Percentiles rank a stretch among this genome's conserved stretches.
These are phyloP conservation scores for Nidularia sp. DNA, from an alignment of 768 basidiomycete species.

Conservation along the genomic window DNA sequence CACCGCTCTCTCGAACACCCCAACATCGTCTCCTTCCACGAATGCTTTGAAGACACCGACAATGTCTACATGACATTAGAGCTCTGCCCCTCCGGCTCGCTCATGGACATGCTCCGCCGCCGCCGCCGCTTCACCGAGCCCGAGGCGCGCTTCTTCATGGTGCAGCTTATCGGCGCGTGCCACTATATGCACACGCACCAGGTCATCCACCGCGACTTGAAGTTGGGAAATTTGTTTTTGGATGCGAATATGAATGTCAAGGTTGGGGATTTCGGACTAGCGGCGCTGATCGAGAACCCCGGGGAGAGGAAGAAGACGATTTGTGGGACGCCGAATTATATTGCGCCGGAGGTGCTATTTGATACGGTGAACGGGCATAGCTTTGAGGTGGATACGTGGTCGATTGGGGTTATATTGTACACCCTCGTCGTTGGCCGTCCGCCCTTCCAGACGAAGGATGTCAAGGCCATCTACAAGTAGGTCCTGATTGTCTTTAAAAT, in stretches of 20 bases:
- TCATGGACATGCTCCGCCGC: constrained; percentile 87
- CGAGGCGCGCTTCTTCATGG: constrained; percentile 88
- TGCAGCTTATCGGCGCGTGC: constrained; percentile 94
- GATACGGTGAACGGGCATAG: constrained; percentile 95
- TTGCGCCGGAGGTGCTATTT: constrained; percentile 95
- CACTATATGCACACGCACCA: constrained; percentile 97
- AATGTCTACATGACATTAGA: constrained; percentile 98
- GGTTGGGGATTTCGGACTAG: constrained; percentile 96
- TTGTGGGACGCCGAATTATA: constrained; percentile 98
- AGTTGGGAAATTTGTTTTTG: constrained; percentile 92
- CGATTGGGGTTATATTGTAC: constrained; percentile 94
- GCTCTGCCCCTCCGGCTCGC: constrained; percentile 83
- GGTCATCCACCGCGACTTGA: constrained; percentile 97
- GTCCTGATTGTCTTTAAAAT: constrained; percentile 10
- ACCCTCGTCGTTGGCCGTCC: constrained; percentile 93
- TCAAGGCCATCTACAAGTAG: constrained; percentile 93
- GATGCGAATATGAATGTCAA: constrained; percentile 92
- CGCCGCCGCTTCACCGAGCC: constrained; percentile 88
- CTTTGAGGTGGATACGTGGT: constrained; percentile 99
- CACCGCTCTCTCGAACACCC: constrained; percentile 88
- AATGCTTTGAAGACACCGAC: constrained; percentile 92
- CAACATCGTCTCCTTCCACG: constrained; percentile 88
- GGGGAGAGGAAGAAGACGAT: constrained; percentile 99
- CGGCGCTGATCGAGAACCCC: constrained; percentile 92
- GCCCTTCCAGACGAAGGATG: constrained; percentile 97